phyloP scores from a whole-genome alignment of 768 basidiomycete genomes.

The Lactarius tabidus region DNA sequence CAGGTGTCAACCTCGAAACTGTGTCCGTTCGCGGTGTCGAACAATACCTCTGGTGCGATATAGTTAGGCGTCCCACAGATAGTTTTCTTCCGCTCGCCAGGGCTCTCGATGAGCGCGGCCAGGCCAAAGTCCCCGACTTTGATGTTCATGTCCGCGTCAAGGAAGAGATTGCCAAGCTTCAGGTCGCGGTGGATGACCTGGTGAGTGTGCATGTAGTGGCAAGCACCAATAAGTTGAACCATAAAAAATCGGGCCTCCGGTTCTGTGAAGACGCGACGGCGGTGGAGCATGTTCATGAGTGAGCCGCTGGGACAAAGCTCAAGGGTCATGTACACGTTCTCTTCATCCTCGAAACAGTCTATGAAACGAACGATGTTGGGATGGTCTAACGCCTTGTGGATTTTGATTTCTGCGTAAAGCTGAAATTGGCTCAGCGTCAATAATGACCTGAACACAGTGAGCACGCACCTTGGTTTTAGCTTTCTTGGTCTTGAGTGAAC shows the following conservation, averaged over 20 bases:
- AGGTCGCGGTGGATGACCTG: conserved; percentile 98
- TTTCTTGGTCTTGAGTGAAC: conserved; percentile 89
- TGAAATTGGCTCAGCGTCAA: conserved; percentile 31
- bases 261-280: conserved; percentile 83
- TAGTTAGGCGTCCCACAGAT: conserved; percentile 99
- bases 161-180: conserved; percentile 92
- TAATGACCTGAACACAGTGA: neutral
- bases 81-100: conserved; percentile 97
- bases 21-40: conserved; percentile 93
- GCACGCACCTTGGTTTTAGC: conserved; percentile 88
- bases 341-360: conserved; percentile 93
- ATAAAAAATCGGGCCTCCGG: conserved; percentile 91
- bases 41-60: conserved; percentile 96
- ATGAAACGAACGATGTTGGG: conserved; percentile 90
- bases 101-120: conserved; percentile 93
- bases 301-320: conserved; percentile 90
- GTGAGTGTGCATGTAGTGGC: conserved; percentile 95
- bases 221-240: conserved; percentile 92
- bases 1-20: conserved; percentile 98
- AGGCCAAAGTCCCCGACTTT: conserved; percentile 98
- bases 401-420: conserved; percentile 99
- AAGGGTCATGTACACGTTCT: conserved; percentile 96
- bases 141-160: conserved; percentile 89
- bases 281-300: conserved; percentile 86
- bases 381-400: conserved; percentile 85